Base-by-base conservation (phyloP, 2,329 filamentous ascomycete genomes). In the Cryphonectria nitschkei region DNA sequence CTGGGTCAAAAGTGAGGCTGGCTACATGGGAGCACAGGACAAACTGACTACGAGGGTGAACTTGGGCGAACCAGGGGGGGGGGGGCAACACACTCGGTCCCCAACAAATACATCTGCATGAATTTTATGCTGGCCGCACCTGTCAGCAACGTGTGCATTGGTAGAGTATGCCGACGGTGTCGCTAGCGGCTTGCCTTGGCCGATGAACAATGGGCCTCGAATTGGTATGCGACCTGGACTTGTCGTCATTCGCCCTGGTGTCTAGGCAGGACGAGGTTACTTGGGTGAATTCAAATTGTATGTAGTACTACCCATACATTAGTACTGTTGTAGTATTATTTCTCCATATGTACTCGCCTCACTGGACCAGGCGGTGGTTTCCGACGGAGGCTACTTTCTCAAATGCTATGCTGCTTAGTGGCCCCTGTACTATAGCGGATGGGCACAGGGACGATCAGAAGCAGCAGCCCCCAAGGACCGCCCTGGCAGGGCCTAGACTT, bases 401-500 rank as follows among this genome's bases (percentile, higher is more conserved):
- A 26, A 56, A 54, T 50, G 19, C 46, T 9, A 50, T 22, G 54
- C 29, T 58, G 29, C 26, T 16, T 32, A 58, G 54, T 34, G 34
- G 16, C 34, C 34, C 22, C 34, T 37, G 58, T 32, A 61, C 8
- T 39, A 13, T 19, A n/a, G 58, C 14, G 32, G 58, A 32, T 50
- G 19, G 34, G 19, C 32, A 39, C 62, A 50, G 62, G 32, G 37
- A 39, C 41, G 26, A 65, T 26, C 19, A 61, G 32, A 13, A 39
- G 58, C 58, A 39, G 22, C 22, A 50, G 9, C 22, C 22, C 22
- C 46, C 19, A 22, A 61, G 19, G 58, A n/a, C 58, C 34, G 4
- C 34, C 34, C 34, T 39, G 58, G 34, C 58, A 65, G 63, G 63
- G 63, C 63, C 63, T 65, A 52, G 63, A 65, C 63, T 34, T 29